Conservation (phyloP, 208 protist species). For the Acanthamoeba lenticulata region DNA sequence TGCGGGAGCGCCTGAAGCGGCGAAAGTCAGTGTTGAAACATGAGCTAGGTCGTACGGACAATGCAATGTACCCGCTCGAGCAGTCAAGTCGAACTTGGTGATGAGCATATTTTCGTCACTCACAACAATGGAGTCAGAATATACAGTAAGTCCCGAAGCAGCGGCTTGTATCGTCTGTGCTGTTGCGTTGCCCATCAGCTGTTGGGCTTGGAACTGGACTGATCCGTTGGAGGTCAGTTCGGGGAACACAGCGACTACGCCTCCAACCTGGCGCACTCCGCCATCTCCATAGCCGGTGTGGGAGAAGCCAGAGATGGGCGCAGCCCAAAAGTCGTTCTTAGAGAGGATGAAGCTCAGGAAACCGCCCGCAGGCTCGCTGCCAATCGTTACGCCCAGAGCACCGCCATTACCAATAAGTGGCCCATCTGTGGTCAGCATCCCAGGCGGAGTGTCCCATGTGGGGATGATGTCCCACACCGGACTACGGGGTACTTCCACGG, state of each 20-base stretch:
- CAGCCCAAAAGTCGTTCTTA: conserved; percentile 12
- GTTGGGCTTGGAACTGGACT: background rate
- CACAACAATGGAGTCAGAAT: too few relatives aligned
- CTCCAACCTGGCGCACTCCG: background rate
- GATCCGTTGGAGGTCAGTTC: background rate
- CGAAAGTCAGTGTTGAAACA: too few relatives aligned
- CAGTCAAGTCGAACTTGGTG: too few relatives aligned
- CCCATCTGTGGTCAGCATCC: background rate
- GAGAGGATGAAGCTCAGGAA: background rate
- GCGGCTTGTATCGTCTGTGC: background rate
- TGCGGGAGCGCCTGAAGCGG: too few relatives aligned
- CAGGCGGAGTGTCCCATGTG: background rate
- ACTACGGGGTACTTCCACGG: background rate
- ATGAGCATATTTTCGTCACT: too few relatives aligned
- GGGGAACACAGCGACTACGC: background rate
- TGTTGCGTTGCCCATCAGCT: background rate
- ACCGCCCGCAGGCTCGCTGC: background rate
- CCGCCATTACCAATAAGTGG: background rate
- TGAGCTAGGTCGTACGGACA: too few relatives aligned
- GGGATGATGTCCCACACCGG: conserved; percentile 7
- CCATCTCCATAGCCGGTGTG: background rate
- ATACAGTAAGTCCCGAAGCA: background rate
- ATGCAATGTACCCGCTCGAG: too few relatives aligned
- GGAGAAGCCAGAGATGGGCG: background rate
- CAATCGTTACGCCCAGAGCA: background rate